phyloP scores from a whole-genome alignment of 192 early-diverging fungal species.

The Mortierella hygrophila region DNA sequence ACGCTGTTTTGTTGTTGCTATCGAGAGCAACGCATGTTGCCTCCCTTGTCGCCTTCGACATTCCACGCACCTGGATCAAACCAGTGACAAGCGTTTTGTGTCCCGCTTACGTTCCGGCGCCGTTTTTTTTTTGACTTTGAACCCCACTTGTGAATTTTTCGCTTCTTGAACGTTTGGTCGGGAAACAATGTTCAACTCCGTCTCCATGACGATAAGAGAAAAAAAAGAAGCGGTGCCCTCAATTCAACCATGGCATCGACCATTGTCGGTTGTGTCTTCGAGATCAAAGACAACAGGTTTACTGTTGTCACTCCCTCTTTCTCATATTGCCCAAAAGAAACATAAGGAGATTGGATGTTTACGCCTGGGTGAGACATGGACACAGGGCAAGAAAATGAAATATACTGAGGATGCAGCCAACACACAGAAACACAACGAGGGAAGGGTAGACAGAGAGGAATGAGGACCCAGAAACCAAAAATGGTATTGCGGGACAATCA shows the following conservation, averaged over 20 bases:
- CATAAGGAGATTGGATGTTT: neutral
- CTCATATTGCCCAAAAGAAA: neutral
- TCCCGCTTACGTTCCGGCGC: neutral
- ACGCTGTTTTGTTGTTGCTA: neutral
- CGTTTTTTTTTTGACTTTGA: neutral
- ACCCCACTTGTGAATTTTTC: neutral
- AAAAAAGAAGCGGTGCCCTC: neutral
- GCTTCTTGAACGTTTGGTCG: neutral
- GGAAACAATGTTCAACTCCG: conserved; percentile 6
- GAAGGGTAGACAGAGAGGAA: neutral
- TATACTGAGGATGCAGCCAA: neutral
- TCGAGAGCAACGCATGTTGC: neutral
- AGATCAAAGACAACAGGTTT: neutral
- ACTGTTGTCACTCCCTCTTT: no score
- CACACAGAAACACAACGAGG: no score
- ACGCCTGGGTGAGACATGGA: conserved; percentile 6
- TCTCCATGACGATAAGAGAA: neutral
- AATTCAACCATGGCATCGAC: neutral
- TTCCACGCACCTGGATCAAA: neutral
- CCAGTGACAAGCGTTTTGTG: neutral
- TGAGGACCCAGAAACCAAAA: neutral
- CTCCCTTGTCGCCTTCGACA: neutral
- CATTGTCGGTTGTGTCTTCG: neutral
- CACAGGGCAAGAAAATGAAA: conserved; percentile 4
- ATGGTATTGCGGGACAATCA: neutral